phyloP scores from a whole-genome alignment of 2,329 filamentous ascomycete genomes.

The Gnomoniopsis sp. region DNA sequence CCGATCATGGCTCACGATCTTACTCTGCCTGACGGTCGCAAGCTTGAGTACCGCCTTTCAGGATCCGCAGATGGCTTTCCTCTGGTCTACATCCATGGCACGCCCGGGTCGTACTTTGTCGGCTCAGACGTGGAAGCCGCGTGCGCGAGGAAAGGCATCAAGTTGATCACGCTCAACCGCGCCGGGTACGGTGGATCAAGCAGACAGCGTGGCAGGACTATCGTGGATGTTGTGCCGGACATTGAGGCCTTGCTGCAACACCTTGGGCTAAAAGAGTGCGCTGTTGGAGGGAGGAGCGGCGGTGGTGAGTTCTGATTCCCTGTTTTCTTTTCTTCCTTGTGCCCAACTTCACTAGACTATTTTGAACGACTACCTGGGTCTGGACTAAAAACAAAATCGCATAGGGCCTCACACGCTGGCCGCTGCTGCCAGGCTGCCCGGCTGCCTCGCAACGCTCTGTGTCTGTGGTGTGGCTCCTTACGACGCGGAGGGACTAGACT shows the following conservation, averaged over 20 bases:
- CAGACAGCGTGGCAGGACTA: conserved; percentile 2
- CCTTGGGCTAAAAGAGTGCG: conserved; percentile 11
- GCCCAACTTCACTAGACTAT: neutral
- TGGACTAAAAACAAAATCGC: neutral
- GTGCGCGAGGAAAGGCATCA: conserved; percentile 9
- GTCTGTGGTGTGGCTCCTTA: conserved; percentile 4
- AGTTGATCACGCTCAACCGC: conserved; percentile 11
- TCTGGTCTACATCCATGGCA: conserved; percentile 12
- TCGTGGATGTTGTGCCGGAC: conserved; percentile 9
- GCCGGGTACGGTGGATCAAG: conserved; percentile 14
- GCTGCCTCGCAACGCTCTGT: conserved; percentile 9
- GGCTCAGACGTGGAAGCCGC: neutral
- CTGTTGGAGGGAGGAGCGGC: conserved; percentile 12
- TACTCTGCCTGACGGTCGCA: conserved; percentile 12
- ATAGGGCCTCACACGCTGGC: conserved; percentile 14
- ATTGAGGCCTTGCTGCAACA: conserved; percentile 14
- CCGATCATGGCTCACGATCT: conserved; percentile 6
- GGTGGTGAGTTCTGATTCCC: conserved; percentile 5
- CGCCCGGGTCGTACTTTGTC: conserved; percentile 10
- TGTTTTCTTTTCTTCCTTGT: accelerated
- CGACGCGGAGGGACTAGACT: conserved; percentile 8
- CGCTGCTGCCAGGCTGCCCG: conserved; percentile 10
- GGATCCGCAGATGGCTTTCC: conserved; percentile 11
- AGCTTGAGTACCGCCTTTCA: conserved; percentile 10
- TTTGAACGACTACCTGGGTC: neutral